These are phyloP conservation scores for Capillidium rhysosporum DNA, from an alignment of 371 early-diverging fungal species.

Conservation along the genomic window DNA sequence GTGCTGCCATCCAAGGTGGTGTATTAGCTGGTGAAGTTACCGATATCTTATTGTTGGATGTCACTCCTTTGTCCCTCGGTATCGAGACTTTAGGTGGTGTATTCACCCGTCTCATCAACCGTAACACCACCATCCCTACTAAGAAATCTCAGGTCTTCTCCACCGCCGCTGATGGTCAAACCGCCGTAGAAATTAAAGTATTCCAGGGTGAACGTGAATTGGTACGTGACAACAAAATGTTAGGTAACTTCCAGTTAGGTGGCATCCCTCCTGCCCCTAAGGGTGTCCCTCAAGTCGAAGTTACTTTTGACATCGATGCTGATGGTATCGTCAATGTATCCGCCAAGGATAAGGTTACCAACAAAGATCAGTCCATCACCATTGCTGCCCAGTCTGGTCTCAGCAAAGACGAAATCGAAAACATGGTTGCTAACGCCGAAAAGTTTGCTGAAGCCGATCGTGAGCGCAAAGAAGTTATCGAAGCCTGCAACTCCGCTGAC, in stretches of 20 bases:
- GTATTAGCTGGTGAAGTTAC: conserved; percentile 90
- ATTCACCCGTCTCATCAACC: conserved; percentile 90
- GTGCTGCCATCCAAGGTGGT: conserved; percentile 98
- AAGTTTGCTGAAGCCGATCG: conserved; percentile 79
- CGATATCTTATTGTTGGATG: conserved; percentile 91
- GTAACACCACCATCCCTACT: conserved; percentile 98
- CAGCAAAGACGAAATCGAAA: conserved; percentile 86
- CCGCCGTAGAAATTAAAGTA: conserved; percentile 92
- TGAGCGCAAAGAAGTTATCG: conserved; percentile 77
- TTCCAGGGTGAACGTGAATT: conserved; percentile 99
- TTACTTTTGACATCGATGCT: conserved; percentile 98
- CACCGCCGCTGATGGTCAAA: conserved; percentile 98
- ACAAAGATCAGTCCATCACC: conserved; percentile 87
- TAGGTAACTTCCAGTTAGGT: conserved; percentile 92
- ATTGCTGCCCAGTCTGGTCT: conserved; percentile 96
- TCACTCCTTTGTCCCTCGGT: conserved; percentile 96
- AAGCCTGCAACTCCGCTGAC: conserved; percentile 86
- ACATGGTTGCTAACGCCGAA: conserved; percentile 90
- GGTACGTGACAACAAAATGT: conserved; percentile 89
- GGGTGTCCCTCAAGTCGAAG: conserved; percentile 86
- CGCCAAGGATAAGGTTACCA: conserved; percentile 95
- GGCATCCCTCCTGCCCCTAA: conserved; percentile 76
- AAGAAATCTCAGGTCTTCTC: conserved; percentile 99
- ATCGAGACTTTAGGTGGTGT: conserved; percentile 95
- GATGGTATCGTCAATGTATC: conserved; percentile 98